Base-by-base conservation (phyloP, 2,329 filamentous ascomycete genomes). In the Pestalotiopsis sp. region DNA sequence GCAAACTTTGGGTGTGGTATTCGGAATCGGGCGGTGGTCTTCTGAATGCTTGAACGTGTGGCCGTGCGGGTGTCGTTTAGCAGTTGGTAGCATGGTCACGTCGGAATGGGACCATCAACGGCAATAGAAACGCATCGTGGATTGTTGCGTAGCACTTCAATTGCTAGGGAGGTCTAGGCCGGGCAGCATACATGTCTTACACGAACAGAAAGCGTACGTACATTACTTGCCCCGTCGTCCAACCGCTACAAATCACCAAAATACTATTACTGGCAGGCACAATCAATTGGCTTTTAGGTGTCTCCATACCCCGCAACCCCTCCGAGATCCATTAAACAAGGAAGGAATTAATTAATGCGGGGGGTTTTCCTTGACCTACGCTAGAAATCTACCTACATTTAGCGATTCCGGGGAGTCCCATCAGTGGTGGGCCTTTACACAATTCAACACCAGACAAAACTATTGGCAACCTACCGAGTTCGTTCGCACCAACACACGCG, bases 341-440 rank as follows among this genome's bases (percentile, higher is more conserved):
- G 31, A 9, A 36, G 31, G 31, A 36, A 36, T 36, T 36, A 36
- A 36, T 36, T 36, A 62, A 20, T 39, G 36, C 59, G 59, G 59
- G 36, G 27, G 20, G n/a, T 7, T 52, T 52, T 52, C 20, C 17
- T 52, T 9, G 31, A 36, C 31, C 17, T 11, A n/a, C 14, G 4
- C 17, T n/a, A 52, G 17, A n/a, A 17, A 11, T 9, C n/a, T 52
- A n/a, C 4, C 17, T n/a, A 52, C 45, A 9, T 52, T n/a, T 20
- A 62, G n/a, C 27, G 36, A 36, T 27, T 62, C 59, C 38, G 59
- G 59, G 59, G 59, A 62, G 59, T 62, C n/a, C 31, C 59, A 62
- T 39, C 59, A 62, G 31, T 39, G 31, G 59, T 62, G 59, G 59
- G 41, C 38, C 59, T n/a, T 41, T 20, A 39, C 25, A n/a, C 25